Percentiles rank a stretch among this genome's conserved stretches.
Conservation (phyloP, 495 filamentous ascomycete species). For the Annulohypoxylon moriforme region DNA sequence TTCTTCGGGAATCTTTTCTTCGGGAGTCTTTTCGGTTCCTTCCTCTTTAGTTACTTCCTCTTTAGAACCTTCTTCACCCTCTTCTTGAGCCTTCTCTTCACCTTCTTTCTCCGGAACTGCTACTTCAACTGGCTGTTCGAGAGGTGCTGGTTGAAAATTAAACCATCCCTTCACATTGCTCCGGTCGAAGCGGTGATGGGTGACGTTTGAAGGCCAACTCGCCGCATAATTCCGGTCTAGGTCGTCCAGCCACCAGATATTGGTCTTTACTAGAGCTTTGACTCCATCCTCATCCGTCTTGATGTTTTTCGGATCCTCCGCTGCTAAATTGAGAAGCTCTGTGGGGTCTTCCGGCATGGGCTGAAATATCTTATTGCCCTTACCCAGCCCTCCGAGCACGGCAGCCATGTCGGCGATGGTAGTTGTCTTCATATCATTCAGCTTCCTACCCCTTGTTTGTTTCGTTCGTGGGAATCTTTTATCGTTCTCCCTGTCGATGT, state of each 20-base stretch:
- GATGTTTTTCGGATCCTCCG: constrained; percentile 48
- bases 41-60: neutral
- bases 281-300: constrained; percentile 48
- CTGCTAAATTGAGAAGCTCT: constrained; percentile 43
- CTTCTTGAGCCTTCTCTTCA: neutral
- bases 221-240: constrained; percentile 73
- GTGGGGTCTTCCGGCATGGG: constrained; percentile 50
- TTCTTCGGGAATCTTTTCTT: neutral
- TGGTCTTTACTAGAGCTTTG: constrained; percentile 53
- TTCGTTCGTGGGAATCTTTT: constrained; percentile 55
- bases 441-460: constrained; percentile 66
- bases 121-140: neutral
- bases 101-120: neutral
- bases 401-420: constrained; percentile 86
- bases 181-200: constrained; percentile 57
- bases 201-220: constrained; percentile 75
- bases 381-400: constrained; percentile 68
- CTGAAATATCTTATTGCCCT: constrained; percentile 59
- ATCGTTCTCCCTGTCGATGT: constrained; percentile 49
- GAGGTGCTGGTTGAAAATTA: neutral
- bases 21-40: constrained; percentile 4
- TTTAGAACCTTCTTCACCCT: neutral
- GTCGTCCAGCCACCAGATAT: constrained; percentile 75
- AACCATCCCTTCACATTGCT: neutral
- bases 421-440: constrained; percentile 94